A percentile compares a stretch with the other conserved stretches of the same genome.
Evolutionary conservation across 345 rosid genomes (phyloP).

Genomic region (Syzygium grande): DNA sequence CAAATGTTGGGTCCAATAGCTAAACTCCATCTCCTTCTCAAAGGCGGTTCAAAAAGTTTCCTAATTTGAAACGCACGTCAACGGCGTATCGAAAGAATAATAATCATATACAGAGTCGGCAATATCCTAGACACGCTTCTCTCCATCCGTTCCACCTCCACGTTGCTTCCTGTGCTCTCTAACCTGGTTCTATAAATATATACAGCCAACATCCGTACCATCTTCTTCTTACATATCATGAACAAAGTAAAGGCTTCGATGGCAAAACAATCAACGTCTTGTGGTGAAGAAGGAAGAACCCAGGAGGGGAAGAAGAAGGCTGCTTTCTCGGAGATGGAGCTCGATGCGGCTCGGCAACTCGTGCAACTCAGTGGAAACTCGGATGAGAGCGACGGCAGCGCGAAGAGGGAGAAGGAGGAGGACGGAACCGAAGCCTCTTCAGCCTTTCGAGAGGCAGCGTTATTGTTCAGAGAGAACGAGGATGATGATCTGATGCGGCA

Average conservation of each 20-base stretch:
- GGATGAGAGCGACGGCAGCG: neutral
- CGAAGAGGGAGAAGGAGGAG: neutral
- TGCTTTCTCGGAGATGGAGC: constrained; percentile 11
- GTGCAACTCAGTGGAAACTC: constrained; percentile 8
- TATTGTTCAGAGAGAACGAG: neutral
- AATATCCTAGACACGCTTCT: neutral
- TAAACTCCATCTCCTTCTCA: neutral
- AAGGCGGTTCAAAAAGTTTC: neutral
- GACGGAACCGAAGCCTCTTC: constrained; percentile 2
- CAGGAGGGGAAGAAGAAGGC: neutral
- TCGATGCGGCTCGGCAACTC: constrained; percentile 15
- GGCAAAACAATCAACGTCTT: neutral
- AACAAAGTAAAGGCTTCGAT: neutral
- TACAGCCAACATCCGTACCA: neutral
- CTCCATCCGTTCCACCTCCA: neutral
- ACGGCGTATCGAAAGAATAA: neutral
- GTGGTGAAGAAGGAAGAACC: neutral
- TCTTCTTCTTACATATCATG: neutral
- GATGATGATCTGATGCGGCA: neutral
- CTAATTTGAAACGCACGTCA: neutral
- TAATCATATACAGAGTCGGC: neutral
- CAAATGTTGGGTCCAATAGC: neutral
- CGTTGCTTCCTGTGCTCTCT: neutral
- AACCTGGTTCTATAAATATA: neutral
- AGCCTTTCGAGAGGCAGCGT: neutral